Evolutionary conservation across 495 filamentous ascomycete species (phyloP).

Genomic region (Haplographium delicatum): DNA sequence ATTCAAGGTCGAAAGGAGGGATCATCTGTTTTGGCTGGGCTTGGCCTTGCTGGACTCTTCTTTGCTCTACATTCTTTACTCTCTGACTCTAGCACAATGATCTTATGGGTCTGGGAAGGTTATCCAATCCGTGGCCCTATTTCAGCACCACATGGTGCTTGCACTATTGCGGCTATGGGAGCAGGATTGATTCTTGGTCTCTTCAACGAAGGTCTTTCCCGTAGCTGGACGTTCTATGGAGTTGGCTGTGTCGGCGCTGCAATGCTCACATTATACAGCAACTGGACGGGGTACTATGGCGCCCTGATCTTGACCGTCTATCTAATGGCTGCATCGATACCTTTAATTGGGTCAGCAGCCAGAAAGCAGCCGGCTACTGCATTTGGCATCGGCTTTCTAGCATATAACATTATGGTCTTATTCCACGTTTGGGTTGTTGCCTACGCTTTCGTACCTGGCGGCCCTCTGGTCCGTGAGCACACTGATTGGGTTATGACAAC

Average conservation of each 20-base stretch:
- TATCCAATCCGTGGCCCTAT: conserved; percentile 89
- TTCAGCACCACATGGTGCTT: conserved; percentile 79
- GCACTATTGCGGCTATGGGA: conserved; percentile 82
- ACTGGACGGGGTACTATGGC: conserved; percentile 92
- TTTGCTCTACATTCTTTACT: conserved; percentile 92
- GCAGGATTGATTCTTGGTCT: conserved; percentile 74
- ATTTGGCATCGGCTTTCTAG: conserved; percentile 81
- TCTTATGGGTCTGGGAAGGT: conserved; percentile 98
- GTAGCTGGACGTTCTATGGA: conserved; percentile 78
- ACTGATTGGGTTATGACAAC: conserved; percentile 91
- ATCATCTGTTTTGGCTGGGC: conserved; percentile 63
- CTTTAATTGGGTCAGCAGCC: conserved; percentile 70
- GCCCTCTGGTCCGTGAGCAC: conserved; percentile 85
- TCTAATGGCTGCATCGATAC: conserved; percentile 71
- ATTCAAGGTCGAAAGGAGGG: conserved; percentile 43
- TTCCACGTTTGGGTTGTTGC: conserved; percentile 98
- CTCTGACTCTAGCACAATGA: conserved; percentile 98
- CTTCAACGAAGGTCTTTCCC: conserved; percentile 60
- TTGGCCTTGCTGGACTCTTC: conserved; percentile 78
- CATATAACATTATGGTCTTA: conserved; percentile 87
- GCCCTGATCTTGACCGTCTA: conserved; percentile 72
- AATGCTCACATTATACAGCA: conserved; percentile 67
- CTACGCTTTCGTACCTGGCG: conserved; percentile 98
- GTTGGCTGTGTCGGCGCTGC: conserved; percentile 74
- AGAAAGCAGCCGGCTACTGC: conserved; percentile 67